Evolutionary conservation across 257 asterid genomes (phyloP).

Genomic region (Fraxinus excelsior): DNA sequence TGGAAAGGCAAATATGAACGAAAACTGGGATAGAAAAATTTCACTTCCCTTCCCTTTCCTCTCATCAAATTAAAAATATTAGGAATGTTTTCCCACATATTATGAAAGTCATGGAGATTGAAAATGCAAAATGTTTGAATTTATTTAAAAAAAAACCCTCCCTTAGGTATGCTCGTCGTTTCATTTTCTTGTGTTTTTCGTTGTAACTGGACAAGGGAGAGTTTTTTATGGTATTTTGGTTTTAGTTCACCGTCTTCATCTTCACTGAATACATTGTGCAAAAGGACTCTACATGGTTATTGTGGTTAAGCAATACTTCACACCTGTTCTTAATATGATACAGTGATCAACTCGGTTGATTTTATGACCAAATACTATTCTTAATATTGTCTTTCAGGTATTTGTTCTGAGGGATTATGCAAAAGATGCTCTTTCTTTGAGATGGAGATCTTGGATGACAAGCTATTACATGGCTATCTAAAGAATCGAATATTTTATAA

Average conservation of each 20-base stretch:
- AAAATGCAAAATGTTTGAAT: not conserved
- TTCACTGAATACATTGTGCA: not conserved
- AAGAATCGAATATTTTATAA: conserved; percentile 73
- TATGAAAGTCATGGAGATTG: conserved; percentile 12
- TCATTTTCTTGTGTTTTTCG: not conserved
- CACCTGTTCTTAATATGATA: not conserved
- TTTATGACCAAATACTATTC: conserved; percentile 8
- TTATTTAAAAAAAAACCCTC: not conserved
- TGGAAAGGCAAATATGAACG: conserved; percentile 1
- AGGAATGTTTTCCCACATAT: not conserved
- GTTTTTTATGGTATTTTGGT: conserved; percentile 12
- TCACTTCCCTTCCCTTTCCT: not conserved
- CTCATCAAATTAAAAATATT: not conserved
- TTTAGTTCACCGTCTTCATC: conserved; percentile 5
- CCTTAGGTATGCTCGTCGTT: not conserved
- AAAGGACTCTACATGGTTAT: not conserved
- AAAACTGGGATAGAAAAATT: conserved; percentile 1
- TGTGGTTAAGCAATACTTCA: conserved; percentile 3
- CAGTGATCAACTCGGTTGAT: not conserved
- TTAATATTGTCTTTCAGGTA: conserved; percentile 48
- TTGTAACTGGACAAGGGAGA: conserved; percentile 6
- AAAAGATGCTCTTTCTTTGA: conserved; percentile 75
- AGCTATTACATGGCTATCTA: conserved; percentile 79
- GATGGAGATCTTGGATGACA: conserved; percentile 99
- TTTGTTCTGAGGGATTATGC: conserved; percentile 93